Evolutionary conservation across 2,329 filamentous ascomycete species (phyloP).

Genomic region (Aspergillus versicolor): DNA sequence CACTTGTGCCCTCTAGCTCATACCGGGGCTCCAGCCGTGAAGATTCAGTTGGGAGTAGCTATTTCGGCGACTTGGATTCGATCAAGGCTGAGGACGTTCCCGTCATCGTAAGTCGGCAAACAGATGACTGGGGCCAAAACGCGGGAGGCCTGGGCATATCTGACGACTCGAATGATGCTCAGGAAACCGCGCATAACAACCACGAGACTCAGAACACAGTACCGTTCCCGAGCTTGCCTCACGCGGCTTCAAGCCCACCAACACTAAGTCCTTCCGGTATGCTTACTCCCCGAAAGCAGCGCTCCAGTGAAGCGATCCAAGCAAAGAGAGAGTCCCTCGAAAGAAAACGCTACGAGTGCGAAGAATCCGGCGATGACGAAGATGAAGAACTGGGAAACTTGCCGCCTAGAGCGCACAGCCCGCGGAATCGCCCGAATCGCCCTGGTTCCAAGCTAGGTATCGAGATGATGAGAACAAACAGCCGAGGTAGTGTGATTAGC

Average conservation of each 20-base stretch:
- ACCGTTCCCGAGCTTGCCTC: slow-evolving; percentile 55
- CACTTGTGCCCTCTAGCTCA: slow-evolving; percentile 68
- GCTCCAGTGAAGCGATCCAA: slow-evolving; percentile 71
- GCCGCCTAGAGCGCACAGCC: slow-evolving; percentile 52
- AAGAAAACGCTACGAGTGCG: slow-evolving; percentile 68
- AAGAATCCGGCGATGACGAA: slow-evolving; percentile 90
- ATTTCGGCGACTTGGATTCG: slow-evolving; percentile 83
- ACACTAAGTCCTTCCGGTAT: slow-evolving; percentile 55
- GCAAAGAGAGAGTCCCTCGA: slow-evolving; percentile 75
- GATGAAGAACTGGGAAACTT: slow-evolving; percentile 79
- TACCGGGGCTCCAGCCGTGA: slow-evolving; percentile 78
- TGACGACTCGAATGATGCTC: slow-evolving; percentile 48
- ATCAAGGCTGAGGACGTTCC: slow-evolving; percentile 75
- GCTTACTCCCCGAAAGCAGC: slow-evolving; percentile 58
- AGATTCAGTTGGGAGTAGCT: slow-evolving; percentile 78
- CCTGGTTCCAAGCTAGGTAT: slow-evolving; percentile 87
- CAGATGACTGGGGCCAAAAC: slow-evolving; percentile 68
- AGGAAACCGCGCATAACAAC: slow-evolving; percentile 23
- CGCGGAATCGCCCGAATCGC: slow-evolving; percentile 53
- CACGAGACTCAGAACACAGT: slow-evolving; percentile 19
- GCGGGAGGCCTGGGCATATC: slow-evolving; percentile 77
- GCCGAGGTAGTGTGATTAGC: slow-evolving; percentile 73
- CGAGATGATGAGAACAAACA: slow-evolving; percentile 98
- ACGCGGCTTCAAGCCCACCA: slow-evolving; percentile 64
- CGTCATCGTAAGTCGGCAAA: slow-evolving; percentile 70